These are phyloP conservation scores for Scheffersomyces stipitis DNA, from an alignment of 805 yeast species.

Conservation along the genomic window DNA sequence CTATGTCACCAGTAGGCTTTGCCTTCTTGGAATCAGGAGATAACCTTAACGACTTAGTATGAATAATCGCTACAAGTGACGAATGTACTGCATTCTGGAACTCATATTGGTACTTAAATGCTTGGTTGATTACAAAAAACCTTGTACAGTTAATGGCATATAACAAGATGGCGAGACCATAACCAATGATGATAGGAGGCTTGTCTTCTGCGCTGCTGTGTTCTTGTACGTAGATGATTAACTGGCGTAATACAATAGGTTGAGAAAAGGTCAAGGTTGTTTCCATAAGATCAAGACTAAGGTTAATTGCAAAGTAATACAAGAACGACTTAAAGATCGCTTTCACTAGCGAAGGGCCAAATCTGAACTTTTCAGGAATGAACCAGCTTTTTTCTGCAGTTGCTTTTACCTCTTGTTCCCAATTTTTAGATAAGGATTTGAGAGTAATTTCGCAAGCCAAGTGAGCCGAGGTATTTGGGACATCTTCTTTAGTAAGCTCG, in stretches of 20 bases:
- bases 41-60: conserved; percentile 26
- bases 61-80: conserved; percentile 24
- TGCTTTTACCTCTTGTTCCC: conserved; percentile 17
- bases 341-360: conserved; percentile 20
- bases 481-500: conserved; percentile 18
- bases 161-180: conserved; percentile 21
- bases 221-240: conserved; percentile 25
- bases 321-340: conserved; percentile 19
- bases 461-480: conserved; percentile 9
- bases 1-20: conserved; percentile 34
- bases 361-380: background rate
- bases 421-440: conserved; percentile 17
- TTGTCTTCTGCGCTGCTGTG: conserved; percentile 5
- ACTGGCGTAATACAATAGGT: conserved; percentile 31
- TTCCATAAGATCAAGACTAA: conserved; percentile 21
- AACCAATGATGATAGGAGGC: conserved; percentile 29
- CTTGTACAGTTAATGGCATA: conserved; percentile 24
- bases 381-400: conserved; percentile 4
- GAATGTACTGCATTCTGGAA: conserved; percentile 17
- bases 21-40: conserved; percentile 32
- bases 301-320: conserved; percentile 8
- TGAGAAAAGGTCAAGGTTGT: conserved; percentile 20
- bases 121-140: conserved; percentile 22
- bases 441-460: conserved; percentile 15
- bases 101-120: conserved; percentile 11